Base-by-base conservation (phyloP, 495 filamentous ascomycete species). In the Aspergillus steynii region DNA sequence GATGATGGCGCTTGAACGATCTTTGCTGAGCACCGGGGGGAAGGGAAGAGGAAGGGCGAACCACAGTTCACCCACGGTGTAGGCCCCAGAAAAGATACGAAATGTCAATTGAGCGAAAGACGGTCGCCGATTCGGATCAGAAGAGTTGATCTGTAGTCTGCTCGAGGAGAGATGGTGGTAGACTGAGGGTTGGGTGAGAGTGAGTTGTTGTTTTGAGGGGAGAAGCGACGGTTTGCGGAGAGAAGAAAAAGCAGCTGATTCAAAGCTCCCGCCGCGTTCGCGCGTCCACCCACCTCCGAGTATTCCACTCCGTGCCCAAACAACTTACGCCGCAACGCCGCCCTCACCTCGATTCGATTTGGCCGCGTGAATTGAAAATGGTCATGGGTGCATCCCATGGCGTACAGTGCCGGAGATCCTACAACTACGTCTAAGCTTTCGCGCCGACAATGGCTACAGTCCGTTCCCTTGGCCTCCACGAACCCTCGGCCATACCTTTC, bases 391-490 rank as follows among this genome's bases (percentile, higher is more conserved):
- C 50, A 29, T 34, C 9, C 29, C 14, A 60, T 65, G 69, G 69
- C 69, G 59, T 52, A 50, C 26, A 42, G 53, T 67, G 69, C 66
- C 62, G 56, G 61, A 55, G 14, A 50, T 59, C 58, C 55, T 62
- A 65, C 61, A 53, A 53, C 67, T 65, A 65, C 53, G 28, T 62
- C 63, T 69, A 29, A 67, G 68, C 65, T 64, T 58, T 64, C 68
- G 59, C 71, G 57, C 63, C 31, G 57, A 68, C 64, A 66, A 98
- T 99, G 95, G 93, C 93, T 61, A 85, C 90, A 60, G 86, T 95
- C 69, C 87, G 85, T 59, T 96, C 93, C 49, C 83, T 97, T 58
- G 95, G 95, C 65, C 79, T 96, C 64, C 93, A 97, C 75, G 85
- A 88, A 70, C 93, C 95, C 61, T 82, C 89, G 58, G 91, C 87